Percentiles rank a stretch among this genome's conserved stretches.
These are phyloP conservation scores for Paracorniculantispora psalliotae DNA, from an alignment of 2,329 filamentous ascomycete species.

Conservation along the genomic window DNA sequence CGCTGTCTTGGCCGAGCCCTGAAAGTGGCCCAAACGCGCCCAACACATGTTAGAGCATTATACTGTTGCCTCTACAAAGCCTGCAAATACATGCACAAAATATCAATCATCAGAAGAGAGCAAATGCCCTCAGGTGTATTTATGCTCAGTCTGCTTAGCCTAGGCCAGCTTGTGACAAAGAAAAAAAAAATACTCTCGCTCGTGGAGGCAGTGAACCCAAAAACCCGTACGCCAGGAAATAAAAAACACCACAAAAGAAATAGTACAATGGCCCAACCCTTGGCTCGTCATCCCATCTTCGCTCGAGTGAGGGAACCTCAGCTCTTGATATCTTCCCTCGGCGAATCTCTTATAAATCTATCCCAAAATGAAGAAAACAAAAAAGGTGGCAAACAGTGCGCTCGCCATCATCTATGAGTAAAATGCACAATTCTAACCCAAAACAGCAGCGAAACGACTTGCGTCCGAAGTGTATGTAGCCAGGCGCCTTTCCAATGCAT, in stretches of 20 bases:
- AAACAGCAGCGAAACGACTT: neutral
- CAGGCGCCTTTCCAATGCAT: constrained; percentile 1
- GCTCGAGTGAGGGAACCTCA: constrained; percentile 12
- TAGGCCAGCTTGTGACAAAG: neutral
- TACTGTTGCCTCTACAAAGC: too few relatives aligned
- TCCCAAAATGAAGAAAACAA: neutral
- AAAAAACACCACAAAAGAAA: constrained; percentile 7
- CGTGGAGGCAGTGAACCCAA: neutral
- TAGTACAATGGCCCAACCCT: neutral
- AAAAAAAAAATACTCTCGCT: neutral
- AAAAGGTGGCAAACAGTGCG: neutral
- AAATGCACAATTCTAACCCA: constrained; percentile 1
- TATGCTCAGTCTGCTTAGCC: neutral
- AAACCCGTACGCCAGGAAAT: neutral
- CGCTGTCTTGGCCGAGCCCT: too few relatives aligned
- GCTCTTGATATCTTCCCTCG: constrained; percentile 14
- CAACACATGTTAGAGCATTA: too few relatives aligned
- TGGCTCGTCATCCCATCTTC: neutral
- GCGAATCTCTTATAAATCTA: neutral
- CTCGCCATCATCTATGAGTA: constrained; percentile 7
- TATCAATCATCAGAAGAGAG: too few relatives aligned
- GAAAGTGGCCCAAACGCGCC: too few relatives aligned
- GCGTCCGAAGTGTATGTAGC: neutral
- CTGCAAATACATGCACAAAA: too few relatives aligned
- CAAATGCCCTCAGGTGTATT: neutral